phyloP scores from a whole-genome alignment of 306 rosid genomes.

The Bauhinia variegata region DNA sequence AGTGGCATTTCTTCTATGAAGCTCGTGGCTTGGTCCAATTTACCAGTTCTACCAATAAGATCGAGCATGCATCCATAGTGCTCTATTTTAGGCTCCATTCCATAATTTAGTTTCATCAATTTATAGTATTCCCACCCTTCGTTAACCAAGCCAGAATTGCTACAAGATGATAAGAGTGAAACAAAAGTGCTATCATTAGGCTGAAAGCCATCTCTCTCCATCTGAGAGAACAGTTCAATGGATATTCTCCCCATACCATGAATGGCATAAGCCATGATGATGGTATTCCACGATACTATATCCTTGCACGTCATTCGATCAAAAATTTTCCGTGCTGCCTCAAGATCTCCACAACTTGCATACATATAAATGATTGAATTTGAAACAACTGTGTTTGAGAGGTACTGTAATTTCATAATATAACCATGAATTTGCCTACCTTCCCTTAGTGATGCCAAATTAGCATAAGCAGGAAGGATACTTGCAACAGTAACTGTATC shows the following conservation, averaged over 20 bases:
- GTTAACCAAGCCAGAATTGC: conserved; percentile 55
- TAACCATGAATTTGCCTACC: conserved; percentile 60
- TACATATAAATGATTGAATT: conserved; percentile 57
- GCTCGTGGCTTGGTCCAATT: conserved; percentile 49
- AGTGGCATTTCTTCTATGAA: conserved; percentile 56
- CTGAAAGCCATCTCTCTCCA: conserved; percentile 44
- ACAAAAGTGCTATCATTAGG: conserved; percentile 61
- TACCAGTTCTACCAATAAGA: conserved; percentile 53
- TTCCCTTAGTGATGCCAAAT: conserved; percentile 49
- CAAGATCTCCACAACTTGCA: conserved; percentile 55
- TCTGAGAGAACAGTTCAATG: conserved; percentile 44
- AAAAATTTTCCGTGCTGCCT: conserved; percentile 43
- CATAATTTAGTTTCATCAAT: conserved; percentile 49
- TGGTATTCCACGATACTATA: conserved; percentile 58
- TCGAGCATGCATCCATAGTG: conserved; percentile 66
- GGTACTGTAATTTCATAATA: conserved; percentile 41
- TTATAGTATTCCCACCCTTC: conserved; percentile 53
- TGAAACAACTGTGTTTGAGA: conserved; percentile 47
- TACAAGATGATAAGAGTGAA: conserved; percentile 57
- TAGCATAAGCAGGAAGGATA: conserved; percentile 56
- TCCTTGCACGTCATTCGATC: conserved; percentile 46
- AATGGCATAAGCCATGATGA: conserved; percentile 64
- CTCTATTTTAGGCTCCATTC: conserved; percentile 59
- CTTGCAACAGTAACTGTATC: conserved; percentile 59
- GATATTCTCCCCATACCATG: conserved; percentile 58